Percentiles rank a stretch among this genome's conserved stretches.
Evolutionary conservation across 306 rosid genomes (phyloP).

Genomic region (Benincasa hispida): DNA sequence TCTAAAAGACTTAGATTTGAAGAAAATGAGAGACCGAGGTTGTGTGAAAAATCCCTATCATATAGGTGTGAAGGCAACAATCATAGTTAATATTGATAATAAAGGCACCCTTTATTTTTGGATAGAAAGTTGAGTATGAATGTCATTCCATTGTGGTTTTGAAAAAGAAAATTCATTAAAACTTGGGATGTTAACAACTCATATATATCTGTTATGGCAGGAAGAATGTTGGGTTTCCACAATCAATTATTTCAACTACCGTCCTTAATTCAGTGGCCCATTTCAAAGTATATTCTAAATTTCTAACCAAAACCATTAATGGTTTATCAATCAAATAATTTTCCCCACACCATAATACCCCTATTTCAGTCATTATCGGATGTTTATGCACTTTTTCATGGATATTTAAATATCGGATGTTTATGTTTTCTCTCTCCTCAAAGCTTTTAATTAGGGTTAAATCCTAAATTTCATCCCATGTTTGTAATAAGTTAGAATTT

Average conservation of each 20-base stretch:
- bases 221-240: not conserved
- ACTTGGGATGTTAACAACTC: not conserved
- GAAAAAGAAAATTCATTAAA: not conserved
- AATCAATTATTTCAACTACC: not conserved
- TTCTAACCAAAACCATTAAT: too few relatives aligned
- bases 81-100: not conserved
- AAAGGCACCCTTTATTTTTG: not conserved
- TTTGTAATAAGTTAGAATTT: too few relatives aligned
- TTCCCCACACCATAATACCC: too few relatives aligned
- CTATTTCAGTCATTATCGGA: too few relatives aligned
- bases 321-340: too few relatives aligned
- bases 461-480: too few relatives aligned
- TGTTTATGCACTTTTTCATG: too few relatives aligned
- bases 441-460: too few relatives aligned
- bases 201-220: not conserved
- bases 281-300: not conserved
- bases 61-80: not conserved
- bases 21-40: not conserved
- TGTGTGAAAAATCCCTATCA: not conserved
- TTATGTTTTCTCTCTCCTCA: too few relatives aligned
- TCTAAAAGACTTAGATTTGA: not conserved
- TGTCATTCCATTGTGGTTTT: not conserved
- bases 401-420: too few relatives aligned
- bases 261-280: not conserved
- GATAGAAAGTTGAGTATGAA: not conserved